Evolutionary conservation across 192 early-diverging fungal genomes (phyloP), one percentile per base, ranked within the genome.

Genomic region (Geranomyces michiganensis): DNA sequence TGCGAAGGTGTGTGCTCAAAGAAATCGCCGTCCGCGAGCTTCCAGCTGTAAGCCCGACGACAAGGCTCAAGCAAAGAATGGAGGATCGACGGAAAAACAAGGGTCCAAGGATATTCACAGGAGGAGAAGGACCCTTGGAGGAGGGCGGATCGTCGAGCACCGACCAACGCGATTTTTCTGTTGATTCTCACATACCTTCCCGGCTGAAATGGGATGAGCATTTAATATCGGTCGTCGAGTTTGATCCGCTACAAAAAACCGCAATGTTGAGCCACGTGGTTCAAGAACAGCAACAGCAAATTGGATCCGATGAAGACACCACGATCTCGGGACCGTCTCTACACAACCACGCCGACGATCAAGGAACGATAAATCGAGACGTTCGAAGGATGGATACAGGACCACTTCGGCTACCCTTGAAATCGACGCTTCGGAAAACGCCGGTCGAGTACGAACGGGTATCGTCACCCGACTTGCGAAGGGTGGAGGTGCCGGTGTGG

Each of bases 161-260:
- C 17, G 51, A 3, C 7, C 7, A 3, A 24, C 4, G n/a, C 51
- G 51, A 3, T 53, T n/a, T 15, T n/a, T 26, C 51, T 7, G 24
- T n/a, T 7, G 7, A 3, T 53, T 26, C 24, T 3, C 51, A 15
- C 51, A 26, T 53, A 41, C 36, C 36, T 3, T 41, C 36, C 36
- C 51, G 51, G n/a, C 51, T 53, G 19, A 53, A 53, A 53, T 53
- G 51, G 51, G 24, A 53, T 17, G 51, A 53, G 24, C 51, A 53
- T 4, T 53, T 53, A 17, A 53, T 53, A n/a, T 53, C 51, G 51
- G 51, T 53, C 19, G 7, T 24, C 15, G 51, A 53, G 17, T 53
- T 24, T 53, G 24, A 26, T 26, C 51, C 51, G 51, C 19, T 9
- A 9, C 36, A 41, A 41, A 41, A 41, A 41, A 41, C 36, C 36